Conservation (phyloP, 371 early-diverging fungal genomes). For the Apophysomyces ossiformis region DNA sequence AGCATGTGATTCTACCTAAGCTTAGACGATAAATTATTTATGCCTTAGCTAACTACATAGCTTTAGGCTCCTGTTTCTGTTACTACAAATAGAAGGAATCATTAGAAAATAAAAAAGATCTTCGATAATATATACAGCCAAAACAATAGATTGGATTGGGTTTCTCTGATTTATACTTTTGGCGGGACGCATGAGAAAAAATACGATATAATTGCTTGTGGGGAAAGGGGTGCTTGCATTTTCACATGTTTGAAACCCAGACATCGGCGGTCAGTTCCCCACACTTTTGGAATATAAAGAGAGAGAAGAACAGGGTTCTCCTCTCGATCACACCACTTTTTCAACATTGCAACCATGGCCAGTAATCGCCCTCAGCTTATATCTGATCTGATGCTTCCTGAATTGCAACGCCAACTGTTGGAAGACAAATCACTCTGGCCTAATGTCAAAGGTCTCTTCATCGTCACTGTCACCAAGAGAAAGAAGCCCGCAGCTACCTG, state of each 20-base stretch:
- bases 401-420: slow-evolving; percentile 47
- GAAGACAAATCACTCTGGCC: slow-evolving; percentile 47
- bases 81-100: too few relatives aligned
- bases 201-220: background rate
- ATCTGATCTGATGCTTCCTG: slow-evolving; percentile 42
- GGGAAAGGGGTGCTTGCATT: background rate
- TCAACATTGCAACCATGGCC: background rate
- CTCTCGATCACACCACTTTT: background rate
- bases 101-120: too few relatives aligned
- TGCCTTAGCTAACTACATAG: too few relatives aligned
- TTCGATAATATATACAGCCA: too few relatives aligned
- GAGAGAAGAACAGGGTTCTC: background rate
- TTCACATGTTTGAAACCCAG: slow-evolving; percentile 8
- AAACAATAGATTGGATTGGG: background rate
- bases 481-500: slow-evolving; percentile 41
- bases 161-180: background rate
- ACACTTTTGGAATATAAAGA: background rate
- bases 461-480: slow-evolving; percentile 44
- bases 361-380: slow-evolving; percentile 12
- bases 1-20: background rate
- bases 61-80: too few relatives aligned
- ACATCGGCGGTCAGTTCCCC: slow-evolving; percentile 4
- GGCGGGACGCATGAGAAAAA: background rate
- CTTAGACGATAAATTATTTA: too few relatives aligned
- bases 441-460: slow-evolving; percentile 48